phyloP scores from a whole-genome alignment of 495 filamentous ascomycete species.

The Astrothelium macrocarpum region DNA sequence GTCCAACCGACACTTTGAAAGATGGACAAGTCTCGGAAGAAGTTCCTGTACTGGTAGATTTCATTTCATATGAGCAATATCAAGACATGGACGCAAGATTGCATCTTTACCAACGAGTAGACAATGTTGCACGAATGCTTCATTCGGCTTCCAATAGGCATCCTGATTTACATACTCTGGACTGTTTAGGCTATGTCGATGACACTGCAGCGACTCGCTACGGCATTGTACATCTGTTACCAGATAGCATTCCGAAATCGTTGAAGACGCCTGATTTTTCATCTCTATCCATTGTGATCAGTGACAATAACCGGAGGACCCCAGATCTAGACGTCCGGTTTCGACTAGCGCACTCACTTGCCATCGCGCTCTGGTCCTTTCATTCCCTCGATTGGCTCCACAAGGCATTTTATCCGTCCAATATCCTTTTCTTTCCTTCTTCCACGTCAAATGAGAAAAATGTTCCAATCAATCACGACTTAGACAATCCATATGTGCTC shows the following conservation, averaged over 20 bases:
- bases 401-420: constrained; percentile 28
- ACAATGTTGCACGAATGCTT: constrained; percentile 33
- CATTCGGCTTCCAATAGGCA: constrained; percentile 30
- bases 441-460: constrained; percentile 14
- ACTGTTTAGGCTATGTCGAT: constrained; percentile 33
- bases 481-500: constrained; percentile 24
- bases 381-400: constrained; percentile 36
- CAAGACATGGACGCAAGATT: constrained; percentile 25
- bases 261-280: constrained; percentile 10
- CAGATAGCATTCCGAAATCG: background rate
- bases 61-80: constrained; percentile 29
- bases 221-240: constrained; percentile 24
- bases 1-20: constrained; percentile 11
- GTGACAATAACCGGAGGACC: constrained; percentile 22
- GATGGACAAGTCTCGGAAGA: constrained; percentile 15
- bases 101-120: constrained; percentile 27
- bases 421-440: constrained; percentile 30
- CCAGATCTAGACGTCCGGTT: constrained; percentile 32
- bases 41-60: constrained; percentile 31
- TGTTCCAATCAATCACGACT: constrained; percentile 12
- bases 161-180: constrained; percentile 31
- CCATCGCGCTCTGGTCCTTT: constrained; percentile 30
- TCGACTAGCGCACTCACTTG: constrained; percentile 26
- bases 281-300: constrained; percentile 23
- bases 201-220: constrained; percentile 25